Evolutionary conservation across 257 asterid genomes (phyloP).

Genomic region (Agastache rugosa): DNA sequence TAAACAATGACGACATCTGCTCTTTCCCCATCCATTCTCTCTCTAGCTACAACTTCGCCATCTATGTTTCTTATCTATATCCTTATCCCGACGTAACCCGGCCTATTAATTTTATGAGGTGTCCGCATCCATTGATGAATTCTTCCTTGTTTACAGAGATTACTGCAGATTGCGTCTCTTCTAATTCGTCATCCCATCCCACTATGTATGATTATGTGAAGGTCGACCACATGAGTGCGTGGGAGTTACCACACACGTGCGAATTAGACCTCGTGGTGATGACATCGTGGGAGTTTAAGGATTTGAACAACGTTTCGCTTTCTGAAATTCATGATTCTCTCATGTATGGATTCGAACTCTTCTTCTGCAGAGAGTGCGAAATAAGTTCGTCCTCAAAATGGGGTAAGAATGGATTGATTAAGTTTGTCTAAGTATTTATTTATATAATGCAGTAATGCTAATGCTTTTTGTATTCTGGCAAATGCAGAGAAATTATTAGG

Average conservation of each 20-base stretch:
- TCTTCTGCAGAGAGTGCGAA: too few relatives aligned
- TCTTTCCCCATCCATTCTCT: background rate
- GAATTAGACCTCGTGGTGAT: background rate
- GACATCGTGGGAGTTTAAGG: slow-evolving; percentile 14
- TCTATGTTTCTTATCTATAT: too few relatives aligned
- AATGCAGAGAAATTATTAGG: background rate
- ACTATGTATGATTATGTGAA: background rate
- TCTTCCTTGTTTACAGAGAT: slow-evolving; percentile 5
- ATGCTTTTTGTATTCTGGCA: background rate
- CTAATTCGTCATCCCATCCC: background rate
- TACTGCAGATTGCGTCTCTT: background rate
- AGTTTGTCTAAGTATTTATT: too few relatives aligned
- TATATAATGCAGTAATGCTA: too few relatives aligned
- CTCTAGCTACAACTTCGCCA: too few relatives aligned
- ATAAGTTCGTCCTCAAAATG: too few relatives aligned
- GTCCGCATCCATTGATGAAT: background rate
- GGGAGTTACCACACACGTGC: background rate
- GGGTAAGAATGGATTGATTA: too few relatives aligned
- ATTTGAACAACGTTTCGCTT: background rate
- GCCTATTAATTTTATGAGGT: slow-evolving; percentile 5
- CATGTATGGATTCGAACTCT: slow-evolving; percentile 12
- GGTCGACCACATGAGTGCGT: slow-evolving; percentile 9
- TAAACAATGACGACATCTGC: slow-evolving; percentile 26
- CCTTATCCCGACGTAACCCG: too few relatives aligned
- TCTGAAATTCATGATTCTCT: slow-evolving; percentile 12